A percentile compares a stretch with the other conserved stretches of the same genome.
phyloP scores from a whole-genome alignment of 192 early-diverging fungal genomes.

The Phlyctochytrium arcticum region DNA sequence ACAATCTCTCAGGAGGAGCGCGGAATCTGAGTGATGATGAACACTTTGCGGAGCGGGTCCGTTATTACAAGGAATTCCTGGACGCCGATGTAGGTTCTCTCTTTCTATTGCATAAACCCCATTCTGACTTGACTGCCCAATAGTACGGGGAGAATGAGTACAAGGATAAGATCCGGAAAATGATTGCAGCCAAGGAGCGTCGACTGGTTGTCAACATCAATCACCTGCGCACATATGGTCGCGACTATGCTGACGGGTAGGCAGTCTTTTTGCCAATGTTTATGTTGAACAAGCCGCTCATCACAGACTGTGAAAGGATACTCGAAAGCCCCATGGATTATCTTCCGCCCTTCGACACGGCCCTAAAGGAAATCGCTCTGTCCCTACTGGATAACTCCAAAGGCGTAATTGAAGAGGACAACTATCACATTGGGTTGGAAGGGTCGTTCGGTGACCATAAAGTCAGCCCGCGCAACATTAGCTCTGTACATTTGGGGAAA shows the following conservation, averaged over 20 bases:
- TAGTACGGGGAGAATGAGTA: conserved; percentile 57
- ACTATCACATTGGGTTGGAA: conserved; percentile 76
- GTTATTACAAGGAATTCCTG: conserved; percentile 51
- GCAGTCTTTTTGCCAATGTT: conserved; percentile 2
- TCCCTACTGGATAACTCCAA: conserved; percentile 10
- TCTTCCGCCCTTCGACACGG: conserved; percentile 79
- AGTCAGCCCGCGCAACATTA: conserved; percentile 81
- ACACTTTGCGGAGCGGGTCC: conserved; percentile 45
- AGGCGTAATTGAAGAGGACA: conserved; percentile 32
- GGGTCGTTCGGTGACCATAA: conserved; percentile 90
- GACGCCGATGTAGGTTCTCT: conserved; percentile 40
- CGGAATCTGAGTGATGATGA: conserved; percentile 42
- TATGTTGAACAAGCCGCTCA: too few relatives aligned
- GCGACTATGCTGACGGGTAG: conserved; percentile 70
- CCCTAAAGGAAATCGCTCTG: conserved; percentile 58
- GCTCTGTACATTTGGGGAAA: conserved; percentile 74
- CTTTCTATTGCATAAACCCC: neutral
- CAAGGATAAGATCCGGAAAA: conserved; percentile 46
- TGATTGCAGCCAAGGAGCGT: conserved; percentile 38
- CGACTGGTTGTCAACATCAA: conserved; percentile 89
- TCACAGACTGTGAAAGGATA: too few relatives aligned
- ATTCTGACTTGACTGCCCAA: neutral
- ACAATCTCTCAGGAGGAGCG: too few relatives aligned
- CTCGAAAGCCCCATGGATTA: conserved; percentile 74
- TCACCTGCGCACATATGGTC: conserved; percentile 73